phyloP scores from a whole-genome alignment of 176 grass and related monocot genomes.

The Calamus simplicifolius region DNA sequence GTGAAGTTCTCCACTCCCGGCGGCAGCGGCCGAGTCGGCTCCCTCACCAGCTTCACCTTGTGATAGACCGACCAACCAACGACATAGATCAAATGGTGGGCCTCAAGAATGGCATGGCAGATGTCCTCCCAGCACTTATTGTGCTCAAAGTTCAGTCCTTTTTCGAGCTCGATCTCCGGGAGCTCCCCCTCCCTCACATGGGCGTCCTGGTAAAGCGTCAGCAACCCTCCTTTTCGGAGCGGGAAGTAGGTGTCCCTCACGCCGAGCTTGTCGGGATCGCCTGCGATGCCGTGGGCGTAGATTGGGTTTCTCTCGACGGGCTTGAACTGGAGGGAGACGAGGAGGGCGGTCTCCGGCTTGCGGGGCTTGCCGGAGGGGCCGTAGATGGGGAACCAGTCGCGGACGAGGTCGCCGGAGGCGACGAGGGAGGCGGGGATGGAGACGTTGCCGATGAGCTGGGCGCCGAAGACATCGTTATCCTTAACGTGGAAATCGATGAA shows the following conservation, averaged over 20 bases:
- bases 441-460: constrained; percentile 74
- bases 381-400: constrained; percentile 51
- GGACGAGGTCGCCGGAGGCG: constrained; percentile 23
- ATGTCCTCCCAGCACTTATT: constrained; percentile 92
- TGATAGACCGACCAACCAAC: constrained; percentile 88
- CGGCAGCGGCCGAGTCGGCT: constrained; percentile 46
- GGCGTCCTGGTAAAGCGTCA: constrained; percentile 92
- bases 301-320: constrained; percentile 31
- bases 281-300: constrained; percentile 58
- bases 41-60: constrained; percentile 84
- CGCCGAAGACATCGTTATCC: constrained; percentile 83
- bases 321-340: constrained; percentile 32
- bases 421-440: constrained; percentile 26
- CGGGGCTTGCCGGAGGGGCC: constrained; percentile 36
- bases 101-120: constrained; percentile 91
- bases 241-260: constrained; percentile 84
- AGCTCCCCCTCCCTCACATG: constrained; percentile 62
- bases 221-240: constrained; percentile 34
- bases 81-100: constrained; percentile 92
- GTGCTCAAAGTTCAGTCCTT: constrained; percentile 46
- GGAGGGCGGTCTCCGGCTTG: constrained; percentile 63
- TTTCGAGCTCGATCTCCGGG: constrained; percentile 46
- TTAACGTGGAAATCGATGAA: constrained; percentile 69
- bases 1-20: constrained; percentile 37
- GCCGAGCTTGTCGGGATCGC: constrained; percentile 49